phyloP scores from a whole-genome alignment of 768 basidiomycete genomes.

The Tulasnella sp. region DNA sequence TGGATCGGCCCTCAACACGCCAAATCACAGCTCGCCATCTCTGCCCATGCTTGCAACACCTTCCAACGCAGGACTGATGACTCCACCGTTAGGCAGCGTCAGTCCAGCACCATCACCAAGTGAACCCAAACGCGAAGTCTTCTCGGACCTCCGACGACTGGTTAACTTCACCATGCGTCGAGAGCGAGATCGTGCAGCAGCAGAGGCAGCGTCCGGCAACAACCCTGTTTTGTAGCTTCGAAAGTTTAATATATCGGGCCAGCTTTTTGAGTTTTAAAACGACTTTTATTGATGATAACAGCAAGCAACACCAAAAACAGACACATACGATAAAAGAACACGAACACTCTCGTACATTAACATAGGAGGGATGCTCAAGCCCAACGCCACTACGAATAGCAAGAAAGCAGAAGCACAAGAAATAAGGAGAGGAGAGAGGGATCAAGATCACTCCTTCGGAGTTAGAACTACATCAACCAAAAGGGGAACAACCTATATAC shows the following conservation, averaged over 20 bases:
- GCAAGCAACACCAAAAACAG: neutral
- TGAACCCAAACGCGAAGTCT: constrained; percentile 65
- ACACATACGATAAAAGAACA: constrained; percentile 6
- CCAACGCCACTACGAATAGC: constrained; percentile 12
- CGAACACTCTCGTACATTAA: constrained; percentile 11
- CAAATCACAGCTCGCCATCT: constrained; percentile 33
- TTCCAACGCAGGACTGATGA: constrained; percentile 56
- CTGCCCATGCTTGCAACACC: constrained; percentile 54
- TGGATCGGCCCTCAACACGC: constrained; percentile 36
- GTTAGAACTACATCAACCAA: constrained; percentile 13
- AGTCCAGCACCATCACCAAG: constrained; percentile 6
- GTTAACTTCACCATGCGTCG: constrained; percentile 84
- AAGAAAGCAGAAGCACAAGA: neutral
- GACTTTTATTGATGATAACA: neutral
- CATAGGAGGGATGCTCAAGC: constrained; percentile 9
- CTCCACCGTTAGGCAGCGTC: constrained; percentile 53
- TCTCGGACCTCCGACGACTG: constrained; percentile 82
- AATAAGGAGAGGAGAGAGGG: constrained; percentile 14
- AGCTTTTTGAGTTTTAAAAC: neutral
- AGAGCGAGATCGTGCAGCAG: constrained; percentile 43
- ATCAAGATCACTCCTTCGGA: constrained; percentile 5
- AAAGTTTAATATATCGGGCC: neutral
- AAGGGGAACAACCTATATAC: neutral
- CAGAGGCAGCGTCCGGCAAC: neutral
- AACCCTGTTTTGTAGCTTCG: neutral